Conservation (phyloP, 768 basidiomycete species). For the Fomitopsis serialis region DNA sequence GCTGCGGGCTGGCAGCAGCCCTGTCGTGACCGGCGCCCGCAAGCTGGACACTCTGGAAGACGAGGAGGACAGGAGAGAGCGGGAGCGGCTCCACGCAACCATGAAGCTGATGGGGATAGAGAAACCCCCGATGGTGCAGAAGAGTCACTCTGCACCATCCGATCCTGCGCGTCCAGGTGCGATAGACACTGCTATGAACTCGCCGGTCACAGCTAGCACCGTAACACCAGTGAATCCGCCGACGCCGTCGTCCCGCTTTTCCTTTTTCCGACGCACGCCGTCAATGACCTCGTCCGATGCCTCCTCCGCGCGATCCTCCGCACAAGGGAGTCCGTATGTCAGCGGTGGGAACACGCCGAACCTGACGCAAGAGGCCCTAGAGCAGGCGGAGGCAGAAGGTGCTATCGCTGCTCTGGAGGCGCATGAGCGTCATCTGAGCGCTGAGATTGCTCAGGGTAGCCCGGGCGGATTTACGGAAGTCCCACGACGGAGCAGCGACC, state of each 20-base stretch:
- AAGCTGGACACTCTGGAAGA: slow-evolving; percentile 88
- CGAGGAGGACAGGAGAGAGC: slow-evolving; percentile 84
- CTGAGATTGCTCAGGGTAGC: slow-evolving; percentile 71
- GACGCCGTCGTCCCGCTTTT: slow-evolving; percentile 39
- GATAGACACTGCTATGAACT: not conserved
- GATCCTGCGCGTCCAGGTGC: not conserved
- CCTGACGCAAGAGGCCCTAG: slow-evolving; percentile 71
- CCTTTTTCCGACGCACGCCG: slow-evolving; percentile 61
- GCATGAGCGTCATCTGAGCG: slow-evolving; percentile 66
- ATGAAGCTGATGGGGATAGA: slow-evolving; percentile 94
- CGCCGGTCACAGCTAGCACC: slow-evolving; percentile 9
- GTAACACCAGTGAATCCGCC: slow-evolving; percentile 22
- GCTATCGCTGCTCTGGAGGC: slow-evolving; percentile 75
- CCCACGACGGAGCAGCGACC: slow-evolving; percentile 42
- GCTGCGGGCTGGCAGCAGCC: slow-evolving; percentile 54
- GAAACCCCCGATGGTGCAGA: slow-evolving; percentile 43
- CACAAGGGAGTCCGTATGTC: slow-evolving; percentile 12
- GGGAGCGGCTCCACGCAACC: slow-evolving; percentile 83
- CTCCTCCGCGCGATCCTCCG: slow-evolving; percentile 41
- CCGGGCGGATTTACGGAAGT: slow-evolving; percentile 80
- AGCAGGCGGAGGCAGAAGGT: slow-evolving; percentile 74
- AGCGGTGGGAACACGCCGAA: slow-evolving; percentile 26
- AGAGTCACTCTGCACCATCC: slow-evolving; percentile 34
- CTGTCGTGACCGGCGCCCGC: slow-evolving; percentile 58
- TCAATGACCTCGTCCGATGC: slow-evolving; percentile 39